Conservation (phyloP, 73 alveolate genomes). For the Tetrahymena borealis region DNA sequence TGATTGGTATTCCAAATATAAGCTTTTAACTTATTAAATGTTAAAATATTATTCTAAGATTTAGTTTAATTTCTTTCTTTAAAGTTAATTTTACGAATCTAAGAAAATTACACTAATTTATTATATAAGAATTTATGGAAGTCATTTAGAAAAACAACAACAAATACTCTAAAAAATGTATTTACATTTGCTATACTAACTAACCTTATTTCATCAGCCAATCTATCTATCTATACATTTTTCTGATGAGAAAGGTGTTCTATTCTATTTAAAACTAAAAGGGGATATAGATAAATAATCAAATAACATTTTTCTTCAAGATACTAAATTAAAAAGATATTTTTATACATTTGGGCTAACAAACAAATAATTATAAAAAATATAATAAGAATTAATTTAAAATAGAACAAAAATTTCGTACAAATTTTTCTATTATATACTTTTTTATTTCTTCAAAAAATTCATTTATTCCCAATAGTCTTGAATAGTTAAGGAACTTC, state of each 20-base stretch:
- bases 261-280: no score
- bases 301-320: neutral
- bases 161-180: no score
- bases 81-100: no score
- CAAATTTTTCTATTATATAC: neutral
- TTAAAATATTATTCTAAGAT: no score
- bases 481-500: neutral
- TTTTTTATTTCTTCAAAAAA: neutral
- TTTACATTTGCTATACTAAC: neutral
- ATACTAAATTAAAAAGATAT: neutral
- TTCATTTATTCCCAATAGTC: neutral
- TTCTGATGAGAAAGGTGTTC: neutral
- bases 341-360: no score
- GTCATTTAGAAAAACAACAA: no score
- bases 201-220: neutral
- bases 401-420: no score
- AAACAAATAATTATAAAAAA: no score
- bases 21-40: neutral
- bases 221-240: neutral
- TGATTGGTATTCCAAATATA: neutral
- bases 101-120: no score
- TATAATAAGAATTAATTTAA: neutral
- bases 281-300: no score
- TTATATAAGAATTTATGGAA: no score
- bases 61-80: no score